Evolutionary conservation across 2,329 filamentous ascomycete species (phyloP), one percentile per base, ranked within the genome.

Genomic region (Cercospora zeina): DNA sequence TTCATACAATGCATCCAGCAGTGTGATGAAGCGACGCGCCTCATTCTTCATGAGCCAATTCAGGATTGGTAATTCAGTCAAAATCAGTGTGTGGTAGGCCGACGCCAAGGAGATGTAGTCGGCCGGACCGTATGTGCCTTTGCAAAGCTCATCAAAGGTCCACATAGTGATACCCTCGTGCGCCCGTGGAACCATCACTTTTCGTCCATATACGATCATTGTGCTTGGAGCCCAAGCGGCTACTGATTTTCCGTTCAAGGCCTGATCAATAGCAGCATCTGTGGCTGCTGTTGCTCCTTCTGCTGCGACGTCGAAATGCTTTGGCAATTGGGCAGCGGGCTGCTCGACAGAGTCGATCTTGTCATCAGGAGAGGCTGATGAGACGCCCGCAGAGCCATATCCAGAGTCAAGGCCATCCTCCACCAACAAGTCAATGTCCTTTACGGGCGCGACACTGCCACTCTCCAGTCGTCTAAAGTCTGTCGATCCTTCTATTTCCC

Each of bases 81-180:
- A 79, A 71, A 93, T 85, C 64, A 93, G 83, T 0, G 90, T 93
- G 74, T 93, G 89, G 73, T 88, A 93, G 14, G 84, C 89, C 1
- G 89, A 92, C 1, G 90, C 89, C 73, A 95, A 83, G 1, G 88
- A 89, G 59, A 93, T 89, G 76, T 93, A 95, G 77, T 95, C 90
- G 30, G 90, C 90, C 1, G 90, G 89, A 0, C 90, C 90, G 49
- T 92, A 86, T 1, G 81, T 80, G 5, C 76, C 77, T 62, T 82
- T 82, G 62, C 89, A 91, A 1, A 93, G 82, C 36, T 88, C 82
- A 13, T 80, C 70, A 69, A 93, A 95, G 9, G 84, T 82, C 84
- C 89, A 91, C 59, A 81, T 81, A 0, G 86, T 83, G 1, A 83
- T 77, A 16, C 87, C 85, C 27, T 82, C 76, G 65, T 82, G 76